Evolutionary conservation across 305 asterid species (phyloP).

Genomic region (Solanum hybrid): DNA sequence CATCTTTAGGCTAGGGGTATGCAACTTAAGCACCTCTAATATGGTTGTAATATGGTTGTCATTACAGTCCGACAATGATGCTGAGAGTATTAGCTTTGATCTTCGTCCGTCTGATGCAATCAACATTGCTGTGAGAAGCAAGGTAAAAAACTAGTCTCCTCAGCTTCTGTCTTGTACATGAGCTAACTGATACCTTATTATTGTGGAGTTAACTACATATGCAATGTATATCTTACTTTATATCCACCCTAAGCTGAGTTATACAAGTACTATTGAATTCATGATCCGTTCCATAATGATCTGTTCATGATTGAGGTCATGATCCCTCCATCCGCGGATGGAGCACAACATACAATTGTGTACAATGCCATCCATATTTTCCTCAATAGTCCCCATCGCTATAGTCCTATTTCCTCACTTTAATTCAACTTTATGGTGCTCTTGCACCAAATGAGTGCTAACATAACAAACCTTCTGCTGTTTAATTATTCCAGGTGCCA

Average conservation of each 20-base stretch:
- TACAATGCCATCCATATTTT: neutral
- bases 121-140: slow-evolving; percentile 86
- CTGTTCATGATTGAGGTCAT: neutral
- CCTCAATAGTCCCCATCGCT: neutral
- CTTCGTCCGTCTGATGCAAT: slow-evolving; percentile 96
- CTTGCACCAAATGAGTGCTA: neutral
- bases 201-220: neutral
- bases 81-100: slow-evolving; percentile 61
- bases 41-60: slow-evolving; percentile 14
- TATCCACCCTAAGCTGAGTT: neutral
- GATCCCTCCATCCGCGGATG: neutral
- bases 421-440: neutral
- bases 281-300: neutral
- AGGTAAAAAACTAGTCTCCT: slow-evolving; percentile 28
- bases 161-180: neutral
- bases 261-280: neutral
- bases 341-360: neutral
- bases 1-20: neutral
- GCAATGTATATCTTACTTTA: neutral
- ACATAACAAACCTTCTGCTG: neutral
- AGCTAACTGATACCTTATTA: neutral
- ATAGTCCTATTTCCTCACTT: neutral
- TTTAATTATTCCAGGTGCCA: slow-evolving; percentile 51
- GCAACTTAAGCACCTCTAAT: neutral
- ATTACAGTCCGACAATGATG: slow-evolving; percentile 59